phyloP scores from a whole-genome alignment of 441 rosid species.

The Macaranga tanarius region DNA sequence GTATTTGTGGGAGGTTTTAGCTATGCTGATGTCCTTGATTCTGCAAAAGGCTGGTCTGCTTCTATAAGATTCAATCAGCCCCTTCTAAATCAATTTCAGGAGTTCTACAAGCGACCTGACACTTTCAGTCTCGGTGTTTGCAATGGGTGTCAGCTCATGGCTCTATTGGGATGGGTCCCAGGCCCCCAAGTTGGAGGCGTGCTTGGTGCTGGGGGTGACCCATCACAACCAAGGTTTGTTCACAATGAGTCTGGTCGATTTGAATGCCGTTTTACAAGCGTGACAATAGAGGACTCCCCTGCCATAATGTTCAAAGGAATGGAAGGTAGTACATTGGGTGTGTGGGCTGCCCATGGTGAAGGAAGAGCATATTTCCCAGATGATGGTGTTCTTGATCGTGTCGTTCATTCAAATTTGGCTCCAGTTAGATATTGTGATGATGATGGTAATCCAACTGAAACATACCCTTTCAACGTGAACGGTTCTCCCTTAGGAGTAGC shows the following conservation, averaged over 20 bases:
- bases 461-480: slow-evolving; percentile 84
- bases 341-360: slow-evolving; percentile 99
- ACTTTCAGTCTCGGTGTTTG: slow-evolving; percentile 96
- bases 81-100: slow-evolving; percentile 75
- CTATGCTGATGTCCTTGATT: slow-evolving; percentile 93
- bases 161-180: slow-evolving; percentile 92
- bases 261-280: slow-evolving; percentile 90
- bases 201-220: slow-evolving; percentile 70
- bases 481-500: slow-evolving; percentile 96
- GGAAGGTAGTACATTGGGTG: slow-evolving; percentile 94
- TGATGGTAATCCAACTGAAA: slow-evolving; percentile 76
- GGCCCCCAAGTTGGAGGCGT: slow-evolving; percentile 96
- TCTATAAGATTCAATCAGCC: slow-evolving; percentile 82
- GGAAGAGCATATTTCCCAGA: slow-evolving; percentile 95
- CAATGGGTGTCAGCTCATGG: slow-evolving; percentile 98
- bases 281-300: slow-evolving; percentile 75
- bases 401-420: slow-evolving; percentile 68
- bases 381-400: slow-evolving; percentile 75
- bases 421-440: slow-evolving; percentile 92
- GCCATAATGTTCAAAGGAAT: slow-evolving; percentile 93
- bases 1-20: slow-evolving; percentile 97
- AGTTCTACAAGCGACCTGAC: slow-evolving; percentile 82
- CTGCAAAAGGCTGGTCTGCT: slow-evolving; percentile 99
- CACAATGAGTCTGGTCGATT: slow-evolving; percentile 95
- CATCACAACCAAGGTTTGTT: slow-evolving; percentile 84